phyloP scores from a whole-genome alignment of 2,329 filamentous ascomycete genomes.

The Metarhizium album region DNA sequence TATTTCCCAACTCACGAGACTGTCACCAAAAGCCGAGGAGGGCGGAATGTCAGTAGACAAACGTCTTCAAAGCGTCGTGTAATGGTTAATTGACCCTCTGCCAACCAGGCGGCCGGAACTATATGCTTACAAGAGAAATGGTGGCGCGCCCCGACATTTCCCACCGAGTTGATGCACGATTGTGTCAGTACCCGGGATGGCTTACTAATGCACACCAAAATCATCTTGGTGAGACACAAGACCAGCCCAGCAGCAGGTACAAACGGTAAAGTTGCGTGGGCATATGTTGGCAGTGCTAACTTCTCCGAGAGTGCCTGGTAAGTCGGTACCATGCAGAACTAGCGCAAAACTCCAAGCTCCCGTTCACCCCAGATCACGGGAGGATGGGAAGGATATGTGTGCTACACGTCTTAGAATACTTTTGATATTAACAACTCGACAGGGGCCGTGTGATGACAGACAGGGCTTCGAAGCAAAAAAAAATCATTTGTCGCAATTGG shows the following conservation, averaged over 20 bases:
- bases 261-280: slow-evolving; percentile 45
- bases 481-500: slow-evolving; percentile 84
- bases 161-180: slow-evolving; percentile 60
- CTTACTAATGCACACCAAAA: slow-evolving; percentile 82
- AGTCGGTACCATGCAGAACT: slow-evolving; percentile 25
- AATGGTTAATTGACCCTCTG: not conserved
- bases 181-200: slow-evolving; percentile 60
- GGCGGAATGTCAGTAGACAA: slow-evolving; percentile 22
- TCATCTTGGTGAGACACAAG: slow-evolving; percentile 40
- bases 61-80: not conserved
- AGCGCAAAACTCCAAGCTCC: not conserved
- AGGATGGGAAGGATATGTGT: not conserved
- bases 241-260: not conserved
- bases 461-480: slow-evolving; percentile 52
- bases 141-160: slow-evolving; percentile 63
- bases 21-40: slow-evolving; percentile 53
- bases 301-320: slow-evolving; percentile 88
- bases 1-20: slow-evolving; percentile 74
- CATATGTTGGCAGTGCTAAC: slow-evolving; percentile 85
- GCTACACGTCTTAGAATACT: not conserved
- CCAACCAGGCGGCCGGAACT: slow-evolving; percentile 56
- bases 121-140: slow-evolving; percentile 67
- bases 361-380: not conserved
- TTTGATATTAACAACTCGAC: slow-evolving; percentile 5
- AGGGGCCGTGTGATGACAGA: slow-evolving; percentile 74